Conservation (phyloP, 163 green algal species). For the Volvox carteri region DNA sequence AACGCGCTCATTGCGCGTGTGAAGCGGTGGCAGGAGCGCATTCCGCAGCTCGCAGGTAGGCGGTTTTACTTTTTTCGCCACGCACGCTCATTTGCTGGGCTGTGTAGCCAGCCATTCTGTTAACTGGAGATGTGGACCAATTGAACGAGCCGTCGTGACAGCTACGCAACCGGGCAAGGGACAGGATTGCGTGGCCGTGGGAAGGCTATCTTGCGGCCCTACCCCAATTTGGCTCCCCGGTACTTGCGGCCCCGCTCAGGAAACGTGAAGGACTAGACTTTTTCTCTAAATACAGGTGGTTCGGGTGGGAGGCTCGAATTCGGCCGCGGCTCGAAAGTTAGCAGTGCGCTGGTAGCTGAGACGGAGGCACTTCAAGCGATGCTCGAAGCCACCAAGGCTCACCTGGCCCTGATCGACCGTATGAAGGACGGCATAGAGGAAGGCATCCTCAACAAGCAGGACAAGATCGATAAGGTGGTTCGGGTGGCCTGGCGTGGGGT, state of each 20-base stretch:
- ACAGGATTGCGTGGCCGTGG: too few relatives aligned
- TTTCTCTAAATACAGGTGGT: not conserved
- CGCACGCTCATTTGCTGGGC: too few relatives aligned
- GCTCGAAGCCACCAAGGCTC: not conserved
- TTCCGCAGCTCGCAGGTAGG: slow-evolving; percentile 28
- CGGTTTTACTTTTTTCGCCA: too few relatives aligned
- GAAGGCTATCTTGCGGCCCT: too few relatives aligned
- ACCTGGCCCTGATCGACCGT: not conserved
- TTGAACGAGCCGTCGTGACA: too few relatives aligned
- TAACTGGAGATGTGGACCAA: too few relatives aligned
- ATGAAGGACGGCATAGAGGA: slow-evolving; percentile 17
- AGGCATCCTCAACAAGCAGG: slow-evolving; percentile 30
- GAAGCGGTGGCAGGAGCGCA: slow-evolving; percentile 29
- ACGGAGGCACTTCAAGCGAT: slow-evolving; percentile 15
- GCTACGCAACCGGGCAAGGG: too few relatives aligned
- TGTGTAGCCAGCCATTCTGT: too few relatives aligned
- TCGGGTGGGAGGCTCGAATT: not conserved
- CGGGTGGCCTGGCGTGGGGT: too few relatives aligned
- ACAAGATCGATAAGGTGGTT: slow-evolving; percentile 36
- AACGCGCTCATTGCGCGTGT: slow-evolving; percentile 11
- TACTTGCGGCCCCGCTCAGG: too few relatives aligned
- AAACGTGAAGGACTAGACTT: not conserved
- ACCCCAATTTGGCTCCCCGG: too few relatives aligned
- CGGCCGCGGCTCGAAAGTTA: not conserved
- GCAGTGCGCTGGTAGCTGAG: not conserved